Evolutionary conservation across 768 basidiomycete genomes (phyloP).

Genomic region (Russula sp.): DNA sequence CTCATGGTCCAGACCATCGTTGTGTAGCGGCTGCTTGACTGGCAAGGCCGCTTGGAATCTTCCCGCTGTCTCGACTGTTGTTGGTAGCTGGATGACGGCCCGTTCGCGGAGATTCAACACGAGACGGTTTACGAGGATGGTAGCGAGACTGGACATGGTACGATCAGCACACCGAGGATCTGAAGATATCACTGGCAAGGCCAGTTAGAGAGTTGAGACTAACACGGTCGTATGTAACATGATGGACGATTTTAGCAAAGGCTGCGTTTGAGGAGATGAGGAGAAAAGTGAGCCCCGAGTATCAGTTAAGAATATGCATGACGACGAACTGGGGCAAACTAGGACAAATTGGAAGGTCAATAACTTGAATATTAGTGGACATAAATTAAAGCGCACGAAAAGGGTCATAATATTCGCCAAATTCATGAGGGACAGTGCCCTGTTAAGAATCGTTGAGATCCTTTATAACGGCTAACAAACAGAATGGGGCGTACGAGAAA

Average conservation of each 20-base stretch:
- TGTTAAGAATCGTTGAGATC: neutral
- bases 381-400: constrained; percentile 4
- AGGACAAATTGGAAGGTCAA: neutral
- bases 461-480: neutral
- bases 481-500: constrained; percentile 13
- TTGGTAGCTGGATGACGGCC: neutral
- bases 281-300: neutral
- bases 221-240: constrained; percentile 19
- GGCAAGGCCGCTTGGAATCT: constrained; percentile 10
- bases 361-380: neutral
- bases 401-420: constrained; percentile 18
- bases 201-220: neutral
- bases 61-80: constrained; percentile 7
- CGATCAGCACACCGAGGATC: neutral
- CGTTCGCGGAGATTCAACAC: constrained; percentile 23
- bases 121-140: constrained; percentile 19
- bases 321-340: constrained; percentile 19
- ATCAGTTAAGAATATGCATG: neutral
- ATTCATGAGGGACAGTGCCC: constrained; percentile 20
- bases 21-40: too few species aligned
- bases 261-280: neutral
- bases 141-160: constrained; percentile 7
- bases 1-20: too few species aligned
- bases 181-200: neutral
- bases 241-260: constrained; percentile 4